Conservation (phyloP, 305 asterid genomes). For the Plantago lanceolata region DNA sequence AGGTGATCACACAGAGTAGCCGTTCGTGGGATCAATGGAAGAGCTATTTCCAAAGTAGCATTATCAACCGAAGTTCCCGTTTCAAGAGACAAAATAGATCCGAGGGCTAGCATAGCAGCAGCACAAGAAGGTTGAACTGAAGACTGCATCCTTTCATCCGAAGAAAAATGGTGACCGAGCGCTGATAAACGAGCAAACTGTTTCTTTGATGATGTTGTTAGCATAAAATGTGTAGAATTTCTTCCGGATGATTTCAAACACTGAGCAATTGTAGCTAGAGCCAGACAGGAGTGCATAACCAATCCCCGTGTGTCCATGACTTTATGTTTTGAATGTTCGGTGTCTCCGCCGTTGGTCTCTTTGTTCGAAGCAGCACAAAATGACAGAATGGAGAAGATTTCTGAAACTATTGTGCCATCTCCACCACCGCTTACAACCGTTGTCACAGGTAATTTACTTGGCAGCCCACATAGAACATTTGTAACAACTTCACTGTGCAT, state of each 20-base stretch:
- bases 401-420: constrained; percentile 88
- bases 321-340: constrained; percentile 50
- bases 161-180: constrained; percentile 79
- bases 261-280: constrained; percentile 73
- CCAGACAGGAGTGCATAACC: constrained; percentile 74
- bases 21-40: constrained; percentile 93
- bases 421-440: constrained; percentile 96
- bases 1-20: constrained; percentile 86
- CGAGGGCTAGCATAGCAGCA: constrained; percentile 93
- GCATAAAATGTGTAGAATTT: constrained; percentile 76
- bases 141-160: constrained; percentile 68
- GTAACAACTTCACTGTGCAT: constrained; percentile 56
- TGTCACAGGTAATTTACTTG: constrained; percentile 78
- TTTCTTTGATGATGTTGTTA: constrained; percentile 83
- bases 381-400: constrained; percentile 74
- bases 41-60: constrained; percentile 75
- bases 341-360: constrained; percentile 57
- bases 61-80: constrained; percentile 58
- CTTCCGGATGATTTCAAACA: constrained; percentile 81
- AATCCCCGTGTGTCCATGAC: constrained; percentile 53
- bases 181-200: constrained; percentile 73
- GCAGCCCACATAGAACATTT: constrained; percentile 80
- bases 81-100: constrained; percentile 88
- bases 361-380: constrained; percentile 66
- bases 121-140: constrained; percentile 76